These are phyloP conservation scores for Neurospora hispaniola DNA, from an alignment of 495 filamentous ascomycete genomes.

Conservation along the genomic window DNA sequence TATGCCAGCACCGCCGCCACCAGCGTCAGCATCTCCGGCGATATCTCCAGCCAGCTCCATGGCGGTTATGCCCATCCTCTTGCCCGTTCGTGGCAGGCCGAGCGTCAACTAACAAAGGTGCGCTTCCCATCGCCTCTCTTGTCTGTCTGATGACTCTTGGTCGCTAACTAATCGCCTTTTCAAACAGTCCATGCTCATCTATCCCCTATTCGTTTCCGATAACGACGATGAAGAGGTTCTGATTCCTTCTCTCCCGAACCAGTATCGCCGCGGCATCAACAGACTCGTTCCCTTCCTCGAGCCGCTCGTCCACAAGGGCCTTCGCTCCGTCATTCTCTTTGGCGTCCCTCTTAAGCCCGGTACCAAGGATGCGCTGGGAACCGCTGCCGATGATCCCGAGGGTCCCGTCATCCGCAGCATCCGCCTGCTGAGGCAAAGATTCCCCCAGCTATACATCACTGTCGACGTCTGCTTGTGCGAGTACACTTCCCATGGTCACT, in stretches of 20 bases:
- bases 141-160: not conserved
- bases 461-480: constrained; percentile 96
- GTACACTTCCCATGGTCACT: constrained; percentile 98
- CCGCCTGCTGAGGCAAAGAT: constrained; percentile 65
- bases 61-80: constrained; percentile 91
- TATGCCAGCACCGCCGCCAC: constrained; percentile 86
- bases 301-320: constrained; percentile 77
- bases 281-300: constrained; percentile 72
- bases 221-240: constrained; percentile 82
- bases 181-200: constrained; percentile 87
- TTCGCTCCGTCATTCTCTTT: constrained; percentile 88
- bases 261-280: constrained; percentile 79
- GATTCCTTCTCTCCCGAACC: constrained; percentile 81
- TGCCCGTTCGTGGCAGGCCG: constrained; percentile 86
- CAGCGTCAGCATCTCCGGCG: constrained; percentile 82
- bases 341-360: constrained; percentile 74
- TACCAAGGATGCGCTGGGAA: constrained; percentile 84
- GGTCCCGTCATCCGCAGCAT: constrained; percentile 86
- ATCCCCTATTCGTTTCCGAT: constrained; percentile 93
- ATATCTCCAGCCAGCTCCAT: constrained; percentile 91
- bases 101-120: constrained; percentile 94
- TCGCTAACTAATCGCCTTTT: constrained; percentile 4
- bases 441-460: constrained; percentile 81
- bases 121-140: constrained; percentile 6
- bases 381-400: constrained; percentile 83